Evolutionary conservation across 768 basidiomycete genomes (phyloP).

Genomic region (Amylocystis lapponica): DNA sequence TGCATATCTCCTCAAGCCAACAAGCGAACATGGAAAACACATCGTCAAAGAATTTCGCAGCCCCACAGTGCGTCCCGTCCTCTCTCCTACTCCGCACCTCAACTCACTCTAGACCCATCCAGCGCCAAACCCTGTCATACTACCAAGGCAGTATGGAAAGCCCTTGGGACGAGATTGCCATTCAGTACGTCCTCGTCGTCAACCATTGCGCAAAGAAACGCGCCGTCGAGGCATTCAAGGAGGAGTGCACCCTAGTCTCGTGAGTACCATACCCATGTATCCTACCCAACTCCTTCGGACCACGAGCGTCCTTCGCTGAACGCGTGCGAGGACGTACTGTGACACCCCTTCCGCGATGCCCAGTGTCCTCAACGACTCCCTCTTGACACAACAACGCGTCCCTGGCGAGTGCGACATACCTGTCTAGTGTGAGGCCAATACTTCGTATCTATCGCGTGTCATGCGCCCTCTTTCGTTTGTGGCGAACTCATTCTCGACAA

Average conservation of each 20-base stretch:
- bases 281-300: no score
- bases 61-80: slow-evolving; percentile 32
- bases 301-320: not conserved
- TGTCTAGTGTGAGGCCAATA: no score
- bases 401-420: no score
- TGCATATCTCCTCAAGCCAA: slow-evolving; percentile 70
- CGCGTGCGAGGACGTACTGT: not conserved
- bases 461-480: no score
- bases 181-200: slow-evolving; percentile 76
- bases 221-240: slow-evolving; percentile 71
- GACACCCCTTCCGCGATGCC: not conserved
- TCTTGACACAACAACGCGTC: no score
- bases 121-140: slow-evolving; percentile 26
- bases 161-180: slow-evolving; percentile 85
- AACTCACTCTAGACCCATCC: not conserved
- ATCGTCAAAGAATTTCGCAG: slow-evolving; percentile 68
- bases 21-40: slow-evolving; percentile 72
- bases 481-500: no score
- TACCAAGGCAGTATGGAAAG: slow-evolving; percentile 61
- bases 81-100: not conserved
- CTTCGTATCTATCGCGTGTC: no score
- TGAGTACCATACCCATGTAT: slow-evolving; percentile 50
- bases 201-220: slow-evolving; percentile 63
- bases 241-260: slow-evolving; percentile 72
- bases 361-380: no score